Evolutionary conservation across 2,329 filamentous ascomycete genomes (phyloP), one percentile per base, ranked within the genome.

Genomic region (Tricladium varicosporioides): DNA sequence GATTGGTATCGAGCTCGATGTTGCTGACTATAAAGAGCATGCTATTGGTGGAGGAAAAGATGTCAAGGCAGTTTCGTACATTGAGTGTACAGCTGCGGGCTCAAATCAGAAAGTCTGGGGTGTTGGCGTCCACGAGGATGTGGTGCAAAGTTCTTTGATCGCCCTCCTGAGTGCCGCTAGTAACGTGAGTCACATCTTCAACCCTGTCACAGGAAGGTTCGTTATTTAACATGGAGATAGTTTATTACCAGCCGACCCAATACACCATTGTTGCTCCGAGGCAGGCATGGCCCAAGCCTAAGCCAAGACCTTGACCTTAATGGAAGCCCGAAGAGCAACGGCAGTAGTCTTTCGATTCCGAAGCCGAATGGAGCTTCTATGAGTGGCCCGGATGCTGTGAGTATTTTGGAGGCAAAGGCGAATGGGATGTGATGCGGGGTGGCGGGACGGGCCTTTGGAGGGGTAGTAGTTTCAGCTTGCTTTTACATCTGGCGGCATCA

Each of bases 1-100:
- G 14, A 76, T 97, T 33, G 90, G 91, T 57, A 87, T 97, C 62
- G 87, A 95, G 69, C 79, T 97, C 19, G 93, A 97, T 70, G 91
- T 97, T 51, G 84, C 87, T 47, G 91, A 97, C 72, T 97, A 97
- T 79, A 96, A 95, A 78, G 94, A 97, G 74, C 93, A 97, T 75
- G 88, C 92, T 27, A 92, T 97, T 65, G 91, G 91, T 63, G 79
- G 81, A 51, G 91, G 90, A 60, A 83, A 85, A 56, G 84, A 91
- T 60, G 91, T 93, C 64, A 95, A 95, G 78, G 93, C 93, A n/a
- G 93, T 92, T 1, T 91, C 92, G 1, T 97, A 95, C 71, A 96
- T 97, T 62, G 90, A 97, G 73, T 96, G 92, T 74, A 92, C 82
- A 27, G 81, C 86, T 16, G 75, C 82, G 3, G 84, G 82, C 48